phyloP scores from a whole-genome alignment of 139 green algal genomes.

The Ettlia oleoabundans region DNA sequence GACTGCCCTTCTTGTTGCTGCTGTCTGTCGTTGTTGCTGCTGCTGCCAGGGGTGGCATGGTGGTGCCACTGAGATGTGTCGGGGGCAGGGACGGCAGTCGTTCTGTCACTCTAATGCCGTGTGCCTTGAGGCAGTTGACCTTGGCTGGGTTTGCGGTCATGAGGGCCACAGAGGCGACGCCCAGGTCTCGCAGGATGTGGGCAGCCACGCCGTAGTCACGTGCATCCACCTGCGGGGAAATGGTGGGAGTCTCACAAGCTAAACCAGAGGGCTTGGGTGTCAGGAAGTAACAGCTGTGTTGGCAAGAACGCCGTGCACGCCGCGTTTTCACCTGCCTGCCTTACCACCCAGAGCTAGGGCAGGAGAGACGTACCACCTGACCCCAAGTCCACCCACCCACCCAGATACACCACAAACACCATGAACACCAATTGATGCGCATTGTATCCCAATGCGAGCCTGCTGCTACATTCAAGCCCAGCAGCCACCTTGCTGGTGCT shows the following conservation, averaged over 20 bases:
- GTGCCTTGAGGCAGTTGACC: constrained; percentile 57
- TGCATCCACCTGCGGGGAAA: constrained; percentile 84
- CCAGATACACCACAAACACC: no score
- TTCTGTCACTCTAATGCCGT: constrained; percentile 39
- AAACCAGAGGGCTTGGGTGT: no score
- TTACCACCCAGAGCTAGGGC: no score
- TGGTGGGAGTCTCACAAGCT: no score
- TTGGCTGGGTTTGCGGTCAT: constrained; percentile 96
- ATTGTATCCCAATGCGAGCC: background rate
- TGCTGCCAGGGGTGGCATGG: background rate
- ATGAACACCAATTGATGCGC: background rate
- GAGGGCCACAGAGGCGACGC: constrained; percentile 76
- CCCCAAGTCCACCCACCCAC: no score
- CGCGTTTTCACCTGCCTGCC: no score
- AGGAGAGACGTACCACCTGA: no score
- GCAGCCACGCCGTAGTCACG: constrained; percentile 91
- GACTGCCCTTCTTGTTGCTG: background rate
- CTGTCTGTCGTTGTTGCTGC: background rate
- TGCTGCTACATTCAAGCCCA: background rate
- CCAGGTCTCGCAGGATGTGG: constrained; percentile 89
- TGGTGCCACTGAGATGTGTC: background rate
- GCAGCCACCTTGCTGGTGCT: background rate
- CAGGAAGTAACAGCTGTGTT: no score
- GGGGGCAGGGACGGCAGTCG: background rate
- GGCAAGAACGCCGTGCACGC: no score